phyloP scores from a whole-genome alignment of 176 grass and related monocot genomes.

The Calamus simplicifolius region DNA sequence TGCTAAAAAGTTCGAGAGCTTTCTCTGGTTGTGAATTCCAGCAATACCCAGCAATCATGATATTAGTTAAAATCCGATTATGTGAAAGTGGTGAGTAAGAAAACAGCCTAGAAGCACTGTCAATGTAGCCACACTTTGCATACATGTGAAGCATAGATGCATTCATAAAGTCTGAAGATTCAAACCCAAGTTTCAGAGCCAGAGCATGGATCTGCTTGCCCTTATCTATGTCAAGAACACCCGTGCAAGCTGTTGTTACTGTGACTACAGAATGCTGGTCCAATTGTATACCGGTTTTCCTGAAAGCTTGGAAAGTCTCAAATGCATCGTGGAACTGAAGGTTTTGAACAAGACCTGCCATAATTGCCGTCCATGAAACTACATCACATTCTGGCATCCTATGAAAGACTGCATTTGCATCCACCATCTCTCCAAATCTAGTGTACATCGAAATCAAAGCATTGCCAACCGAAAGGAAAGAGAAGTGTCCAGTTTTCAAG shows the following conservation, averaged over 20 bases:
- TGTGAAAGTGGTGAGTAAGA: slow-evolving; percentile 23
- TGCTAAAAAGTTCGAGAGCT: slow-evolving; percentile 61
- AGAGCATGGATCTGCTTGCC: slow-evolving; percentile 68
- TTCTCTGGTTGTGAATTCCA: slow-evolving; percentile 63
- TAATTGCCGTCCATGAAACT: slow-evolving; percentile 74
- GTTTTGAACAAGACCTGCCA: slow-evolving; percentile 66
- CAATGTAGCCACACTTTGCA: slow-evolving; percentile 60
- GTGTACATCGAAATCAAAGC: slow-evolving; percentile 72
- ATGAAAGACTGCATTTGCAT: slow-evolving; percentile 41
- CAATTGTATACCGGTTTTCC: slow-evolving; percentile 25
- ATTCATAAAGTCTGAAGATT: slow-evolving; percentile 47
- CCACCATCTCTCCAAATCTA: slow-evolving; percentile 42
- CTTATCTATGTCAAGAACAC: slow-evolving; percentile 49
- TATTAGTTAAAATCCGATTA: slow-evolving; percentile 55
- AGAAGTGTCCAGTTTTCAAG: slow-evolving; percentile 57
- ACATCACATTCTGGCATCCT: slow-evolving; percentile 38
- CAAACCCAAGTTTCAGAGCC: slow-evolving; percentile 57
- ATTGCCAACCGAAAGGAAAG: slow-evolving; percentile 56
- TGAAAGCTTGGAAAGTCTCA: slow-evolving; percentile 53
- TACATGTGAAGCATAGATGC: slow-evolving; percentile 88
- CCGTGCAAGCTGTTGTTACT: slow-evolving; percentile 53
- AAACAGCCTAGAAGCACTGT: slow-evolving; percentile 46
- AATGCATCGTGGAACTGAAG: slow-evolving; percentile 43
- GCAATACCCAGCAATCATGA: slow-evolving; percentile 70
- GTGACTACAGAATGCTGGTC: slow-evolving; percentile 61